Evolutionary conservation across 164 flowering plant genomes (phyloP), one percentile per base, ranked within the genome.

Genomic region (Vitis rotundifolia): DNA sequence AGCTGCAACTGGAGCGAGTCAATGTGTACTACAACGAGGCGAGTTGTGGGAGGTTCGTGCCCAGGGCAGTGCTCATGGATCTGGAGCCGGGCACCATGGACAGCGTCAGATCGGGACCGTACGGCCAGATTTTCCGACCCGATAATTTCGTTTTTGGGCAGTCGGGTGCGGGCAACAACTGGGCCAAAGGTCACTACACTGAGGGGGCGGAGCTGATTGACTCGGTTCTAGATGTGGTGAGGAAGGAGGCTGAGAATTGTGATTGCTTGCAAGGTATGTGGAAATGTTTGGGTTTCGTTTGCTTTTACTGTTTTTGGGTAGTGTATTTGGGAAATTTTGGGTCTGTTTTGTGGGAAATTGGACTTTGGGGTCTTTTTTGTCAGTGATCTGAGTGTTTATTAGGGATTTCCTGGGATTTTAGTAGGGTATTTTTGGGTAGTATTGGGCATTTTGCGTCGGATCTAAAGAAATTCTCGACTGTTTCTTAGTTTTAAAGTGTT

Each of bases 11-110:
- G 3, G 87, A 84, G 78, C 72, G 87, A 12, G 80, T 81, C 8
- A 84, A 84, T 66, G 87, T 84, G 12, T 84, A 84, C 77, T 84
- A 84, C 76, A 84, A 84, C 66, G 87, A 84, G 54, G 87, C 87
- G 9, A 81, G 87, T 58, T 79, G 84, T 54, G 87, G 87, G 2
- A 56, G 84, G 13, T 84, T 79, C 61, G 87, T 84, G 31, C 85
- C 87, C 10, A 68, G 87, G 18, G 85, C 87, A 9, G 82, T 84
- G 12, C 76, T 84, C 50, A 84, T 84, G 87, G 87, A 84, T 69
- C 76, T 84, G 16, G 87, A 84, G 69, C 87, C 85, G 0, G 87
- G 85, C 1, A 84, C 87, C 6, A 84, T 84, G 87, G 87, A 84
- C 66, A 76, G 82, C 58, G 68, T 84, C 18, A 72, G 85, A 70